Evolutionary conservation across 2,329 filamentous ascomycete species (phyloP), one percentile per base, ranked within the genome.

Genomic region (Trichoderma lentiforme): DNA sequence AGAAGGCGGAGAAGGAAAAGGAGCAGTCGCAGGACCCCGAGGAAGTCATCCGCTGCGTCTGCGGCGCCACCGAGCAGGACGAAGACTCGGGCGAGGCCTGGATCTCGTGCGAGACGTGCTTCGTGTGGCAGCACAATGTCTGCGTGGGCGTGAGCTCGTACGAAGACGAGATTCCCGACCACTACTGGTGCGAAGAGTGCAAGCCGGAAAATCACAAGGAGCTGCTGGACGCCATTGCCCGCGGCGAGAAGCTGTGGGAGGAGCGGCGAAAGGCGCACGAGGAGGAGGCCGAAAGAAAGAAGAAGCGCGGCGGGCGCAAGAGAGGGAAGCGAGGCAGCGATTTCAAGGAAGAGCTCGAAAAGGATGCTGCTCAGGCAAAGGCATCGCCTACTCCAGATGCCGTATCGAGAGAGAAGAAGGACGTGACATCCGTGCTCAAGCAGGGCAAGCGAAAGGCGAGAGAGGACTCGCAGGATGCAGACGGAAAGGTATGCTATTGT

Each of bases 111-210:
- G 96, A 99, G 81, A 89, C 89, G 61, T 99, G 96, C 82, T 90
- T 90, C 63, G 95, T 92, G 56, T 99, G 96, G 96, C 96, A 99
- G 82, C 96, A 99, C 82, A 98, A 98, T 78, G 91, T 97, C 74
- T 99, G 96, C 80, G 93, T 99, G 86, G 94, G 93, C 68, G 89
- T 98, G 79, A 90, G 88, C 77, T 90, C 91, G 61, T 94, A 93
- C 76, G 89, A 91, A 36, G 92, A 95, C 72, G 90, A 95, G 77
- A 87, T 93, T 70, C 92, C 93, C 34, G 92, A 92, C 73, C 87
- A 93, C 81, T 99, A 99, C 84, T 97, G 92, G 82, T 99, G 96
- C 83, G 96, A 99, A 82, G 85, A 91, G 82, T 98, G 96, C 84
- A 88, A 88, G 67, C 96, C 96, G 0, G 88, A 94, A 71, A 90